Evolutionary conservation across 2,329 filamentous ascomycete species (phyloP).

Genomic region (Exophiala sideris): DNA sequence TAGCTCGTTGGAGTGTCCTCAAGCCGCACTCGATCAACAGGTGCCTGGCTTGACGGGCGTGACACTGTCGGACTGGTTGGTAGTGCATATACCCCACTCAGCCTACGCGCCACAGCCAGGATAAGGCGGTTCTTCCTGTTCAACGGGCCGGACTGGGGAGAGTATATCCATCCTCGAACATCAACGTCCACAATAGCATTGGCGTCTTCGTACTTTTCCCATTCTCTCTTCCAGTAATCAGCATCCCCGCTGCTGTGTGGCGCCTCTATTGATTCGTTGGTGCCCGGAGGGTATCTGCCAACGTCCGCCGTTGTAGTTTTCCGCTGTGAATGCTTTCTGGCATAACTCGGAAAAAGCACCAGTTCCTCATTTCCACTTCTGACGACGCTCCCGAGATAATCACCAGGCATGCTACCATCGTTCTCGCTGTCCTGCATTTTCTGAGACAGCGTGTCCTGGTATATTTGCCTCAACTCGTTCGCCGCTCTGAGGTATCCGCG

Average conservation of each 20-base stretch:
- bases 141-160: slow-evolving; percentile 78
- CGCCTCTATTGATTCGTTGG: slow-evolving; percentile 38
- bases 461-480: slow-evolving; percentile 67
- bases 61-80: slow-evolving; percentile 41
- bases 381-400: slow-evolving; percentile 79
- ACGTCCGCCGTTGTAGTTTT: slow-evolving; percentile 30
- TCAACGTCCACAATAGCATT: slow-evolving; percentile 90
- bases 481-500: slow-evolving; percentile 69
- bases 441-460: slow-evolving; percentile 55
- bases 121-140: slow-evolving; percentile 82
- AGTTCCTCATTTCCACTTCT: slow-evolving; percentile 83
- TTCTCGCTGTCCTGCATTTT: slow-evolving; percentile 43
- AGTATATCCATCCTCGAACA: slow-evolving; percentile 92
- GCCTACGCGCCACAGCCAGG: slow-evolving; percentile 77
- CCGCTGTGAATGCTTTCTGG: slow-evolving; percentile 64
- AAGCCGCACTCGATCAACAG: slow-evolving; percentile 35
- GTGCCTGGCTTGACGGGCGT: slow-evolving; percentile 44
- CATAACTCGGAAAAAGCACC: slow-evolving; percentile 93
- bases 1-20: slow-evolving; percentile 51
- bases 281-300: slow-evolving; percentile 30
- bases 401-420: slow-evolving; percentile 61
- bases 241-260: slow-evolving; percentile 55
- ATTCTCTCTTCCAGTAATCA: slow-evolving; percentile 74
- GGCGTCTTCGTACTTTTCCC: slow-evolving; percentile 75
- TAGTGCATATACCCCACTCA: slow-evolving; percentile 80